Conservation (phyloP, 441 rosid genomes). For the Raphanus hybrid region DNA sequence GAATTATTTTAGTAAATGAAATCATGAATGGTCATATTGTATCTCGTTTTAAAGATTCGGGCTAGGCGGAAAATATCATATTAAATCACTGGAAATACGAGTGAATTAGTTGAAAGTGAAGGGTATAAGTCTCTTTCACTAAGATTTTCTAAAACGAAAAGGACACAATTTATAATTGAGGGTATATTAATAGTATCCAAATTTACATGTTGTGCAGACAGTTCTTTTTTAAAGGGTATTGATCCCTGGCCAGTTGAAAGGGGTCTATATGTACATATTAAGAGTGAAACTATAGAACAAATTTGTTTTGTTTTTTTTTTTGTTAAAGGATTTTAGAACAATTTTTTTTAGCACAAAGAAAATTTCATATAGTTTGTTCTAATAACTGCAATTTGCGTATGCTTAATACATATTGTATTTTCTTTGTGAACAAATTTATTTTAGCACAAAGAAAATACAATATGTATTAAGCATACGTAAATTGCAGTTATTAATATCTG, state of each 20-base stretch:
- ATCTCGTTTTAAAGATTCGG: constrained; percentile 37
- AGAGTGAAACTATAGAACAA: not conserved
- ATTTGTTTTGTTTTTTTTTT: too few species aligned
- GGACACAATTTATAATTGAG: not conserved
- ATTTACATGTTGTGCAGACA: constrained; percentile 11
- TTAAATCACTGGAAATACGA: constrained; percentile 25
- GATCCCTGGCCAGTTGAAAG: constrained; percentile 17
- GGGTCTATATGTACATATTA: not conserved
- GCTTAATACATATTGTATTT: too few species aligned
- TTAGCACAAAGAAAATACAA: too few species aligned
- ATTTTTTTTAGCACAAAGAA: too few species aligned
- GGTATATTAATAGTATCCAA: constrained; percentile 13
- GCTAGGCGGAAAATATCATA: not conserved
- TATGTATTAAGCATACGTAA: not conserved
- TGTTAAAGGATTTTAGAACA: too few species aligned
- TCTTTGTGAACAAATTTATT: too few species aligned
- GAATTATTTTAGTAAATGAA: constrained; percentile 8
- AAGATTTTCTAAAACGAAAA: constrained; percentile 34
- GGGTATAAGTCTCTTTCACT: constrained; percentile 31
- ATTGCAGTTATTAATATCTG: not conserved
- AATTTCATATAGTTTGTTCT: too few species aligned
- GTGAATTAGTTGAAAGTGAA: constrained; percentile 30
- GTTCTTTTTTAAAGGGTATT: too few species aligned
- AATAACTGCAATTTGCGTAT: too few species aligned
- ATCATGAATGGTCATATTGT: not conserved